Percentiles rank a stretch among this genome's conserved stretches.
Conservation (phyloP, 2,329 filamentous ascomycete species). For the Alternaria gansuensis region DNA sequence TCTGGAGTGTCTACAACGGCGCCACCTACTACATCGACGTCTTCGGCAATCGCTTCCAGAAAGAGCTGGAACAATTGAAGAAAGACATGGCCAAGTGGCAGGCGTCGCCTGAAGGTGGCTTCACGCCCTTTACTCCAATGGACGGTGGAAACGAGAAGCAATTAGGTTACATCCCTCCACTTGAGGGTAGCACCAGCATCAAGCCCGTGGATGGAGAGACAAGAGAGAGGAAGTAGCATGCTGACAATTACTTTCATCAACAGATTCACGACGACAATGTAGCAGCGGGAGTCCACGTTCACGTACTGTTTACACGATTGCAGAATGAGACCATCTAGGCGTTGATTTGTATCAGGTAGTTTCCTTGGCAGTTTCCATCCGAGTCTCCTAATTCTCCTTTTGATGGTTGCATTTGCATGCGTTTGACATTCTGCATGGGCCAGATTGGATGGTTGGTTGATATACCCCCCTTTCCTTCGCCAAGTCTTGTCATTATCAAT, state of each 20-base stretch:
- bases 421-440: slow-evolving; percentile 10
- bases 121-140: slow-evolving; percentile 37
- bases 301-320: slow-evolving; percentile 10
- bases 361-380: neutral
- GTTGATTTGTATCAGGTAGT: slow-evolving; percentile 6
- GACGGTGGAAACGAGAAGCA: slow-evolving; percentile 35
- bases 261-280: slow-evolving; percentile 4
- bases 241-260: slow-evolving; percentile 1
- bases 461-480: slow-evolving; percentile 36
- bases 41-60: slow-evolving; percentile 96
- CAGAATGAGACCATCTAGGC: slow-evolving; percentile 9
- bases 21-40: slow-evolving; percentile 98
- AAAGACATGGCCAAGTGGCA: slow-evolving; percentile 92
- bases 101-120: slow-evolving; percentile 44
- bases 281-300: neutral
- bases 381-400: neutral
- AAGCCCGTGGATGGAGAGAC: slow-evolving; percentile 31
- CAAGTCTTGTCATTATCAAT: slow-evolving; percentile 12
- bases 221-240: slow-evolving; percentile 31
- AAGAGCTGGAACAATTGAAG: slow-evolving; percentile 88
- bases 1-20: slow-evolving; percentile 96
- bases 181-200: slow-evolving; percentile 42
- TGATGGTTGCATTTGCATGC: slow-evolving; percentile 13
- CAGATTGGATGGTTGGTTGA: slow-evolving; percentile 26
- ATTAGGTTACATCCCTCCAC: slow-evolving; percentile 42